These are phyloP conservation scores for Ustulina deusta DNA, from an alignment of 2,329 filamentous ascomycete genomes.

Conservation along the genomic window DNA sequence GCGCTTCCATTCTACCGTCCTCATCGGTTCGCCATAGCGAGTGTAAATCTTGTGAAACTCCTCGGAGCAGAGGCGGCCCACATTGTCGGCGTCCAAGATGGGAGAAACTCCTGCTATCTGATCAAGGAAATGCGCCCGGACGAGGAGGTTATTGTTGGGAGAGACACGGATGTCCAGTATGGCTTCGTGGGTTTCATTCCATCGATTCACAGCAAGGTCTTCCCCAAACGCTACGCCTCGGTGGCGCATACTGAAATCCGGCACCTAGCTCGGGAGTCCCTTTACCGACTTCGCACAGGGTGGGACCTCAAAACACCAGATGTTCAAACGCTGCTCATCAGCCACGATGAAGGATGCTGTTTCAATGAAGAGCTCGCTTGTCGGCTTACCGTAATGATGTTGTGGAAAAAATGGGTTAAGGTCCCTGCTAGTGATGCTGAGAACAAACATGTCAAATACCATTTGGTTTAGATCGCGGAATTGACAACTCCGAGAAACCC, in stretches of 20 bases:
- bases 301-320: not conserved
- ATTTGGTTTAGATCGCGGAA: no score
- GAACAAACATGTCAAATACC: no score
- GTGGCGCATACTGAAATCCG: not conserved
- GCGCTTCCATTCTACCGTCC: not conserved
- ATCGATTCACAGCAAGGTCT: not conserved
- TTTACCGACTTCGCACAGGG: not conserved
- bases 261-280: not conserved
- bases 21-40: not conserved
- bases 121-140: not conserved
- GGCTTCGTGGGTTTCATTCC: not conserved
- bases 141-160: not conserved
- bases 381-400: no score
- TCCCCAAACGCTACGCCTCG: fast-evolving
- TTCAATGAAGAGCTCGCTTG: not conserved
- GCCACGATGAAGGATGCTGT: not conserved
- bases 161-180: not conserved
- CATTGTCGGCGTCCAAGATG: not conserved
- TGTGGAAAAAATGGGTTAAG: no score
- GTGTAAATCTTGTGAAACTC: not conserved
- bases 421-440: no score
- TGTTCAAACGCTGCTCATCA: not conserved
- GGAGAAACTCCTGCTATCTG: not conserved
- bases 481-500: no score
- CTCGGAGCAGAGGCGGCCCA: not conserved